Evolutionary conservation across 2,329 filamentous ascomycete genomes (phyloP).

Genomic region (Talaromyces sp.): DNA sequence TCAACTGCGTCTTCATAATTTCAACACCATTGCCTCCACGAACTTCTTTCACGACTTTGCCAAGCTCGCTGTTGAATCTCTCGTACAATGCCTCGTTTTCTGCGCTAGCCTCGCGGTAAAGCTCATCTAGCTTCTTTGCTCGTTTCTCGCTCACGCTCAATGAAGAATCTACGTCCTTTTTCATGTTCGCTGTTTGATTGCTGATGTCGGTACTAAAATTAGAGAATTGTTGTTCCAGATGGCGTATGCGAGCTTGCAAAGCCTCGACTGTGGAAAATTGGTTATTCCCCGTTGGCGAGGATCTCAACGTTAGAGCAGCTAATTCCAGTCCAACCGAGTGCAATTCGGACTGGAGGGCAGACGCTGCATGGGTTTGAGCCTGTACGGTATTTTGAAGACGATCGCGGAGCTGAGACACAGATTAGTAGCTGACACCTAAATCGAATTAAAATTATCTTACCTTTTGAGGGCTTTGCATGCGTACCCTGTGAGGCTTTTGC

Average conservation of each 20-base stretch:
- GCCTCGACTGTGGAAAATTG: conserved; percentile 24
- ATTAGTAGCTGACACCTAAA: conserved; percentile 5
- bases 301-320: conserved; percentile 44
- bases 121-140: conserved; percentile 75
- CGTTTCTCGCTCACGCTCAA: conserved; percentile 73
- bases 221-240: conserved; percentile 66
- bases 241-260: conserved; percentile 53
- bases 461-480: conserved; percentile 62
- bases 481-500: conserved; percentile 68
- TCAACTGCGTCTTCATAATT: conserved; percentile 68
- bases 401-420: conserved; percentile 58
- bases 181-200: conserved; percentile 60
- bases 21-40: conserved; percentile 74
- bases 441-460: conserved; percentile 22
- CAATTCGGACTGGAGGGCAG: conserved; percentile 69
- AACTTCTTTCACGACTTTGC: conserved; percentile 73
- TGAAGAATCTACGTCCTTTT: conserved; percentile 67
- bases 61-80: conserved; percentile 85
- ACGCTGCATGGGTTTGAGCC: conserved; percentile 66
- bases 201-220: conserved; percentile 57
- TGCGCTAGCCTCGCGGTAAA: conserved; percentile 80
- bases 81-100: conserved; percentile 94
- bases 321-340: conserved; percentile 78
- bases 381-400: conserved; percentile 78
- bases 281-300: conserved; percentile 31